Conservation (phyloP, 495 filamentous ascomycete genomes). For the Neurospora sp. region DNA sequence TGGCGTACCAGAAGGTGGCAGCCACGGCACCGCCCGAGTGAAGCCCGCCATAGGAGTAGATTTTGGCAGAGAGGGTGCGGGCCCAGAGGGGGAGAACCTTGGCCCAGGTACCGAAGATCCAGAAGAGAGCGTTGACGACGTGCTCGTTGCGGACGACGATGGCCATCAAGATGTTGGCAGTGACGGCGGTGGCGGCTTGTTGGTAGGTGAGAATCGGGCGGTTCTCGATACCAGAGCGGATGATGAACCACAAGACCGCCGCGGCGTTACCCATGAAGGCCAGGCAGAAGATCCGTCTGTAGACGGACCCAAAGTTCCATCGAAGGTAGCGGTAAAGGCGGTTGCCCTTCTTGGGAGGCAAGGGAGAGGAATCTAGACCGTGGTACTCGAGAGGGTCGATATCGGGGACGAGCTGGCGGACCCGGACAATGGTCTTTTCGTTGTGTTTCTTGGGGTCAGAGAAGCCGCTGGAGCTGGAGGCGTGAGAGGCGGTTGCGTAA, state of each 20-base stretch:
- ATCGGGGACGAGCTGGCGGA: constrained; percentile 1
- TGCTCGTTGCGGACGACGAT: constrained; percentile 62
- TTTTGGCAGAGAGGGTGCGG: constrained; percentile 56
- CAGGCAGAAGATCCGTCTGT: constrained; percentile 26
- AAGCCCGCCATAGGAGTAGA: constrained; percentile 69
- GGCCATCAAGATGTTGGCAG: constrained; percentile 37
- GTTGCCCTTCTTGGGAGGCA: constrained; percentile 20
- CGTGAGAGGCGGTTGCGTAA: background rate
- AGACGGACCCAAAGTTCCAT: constrained; percentile 27
- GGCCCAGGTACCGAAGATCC: constrained; percentile 45
- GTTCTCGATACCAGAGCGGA: background rate
- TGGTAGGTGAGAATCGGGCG: constrained; percentile 12
- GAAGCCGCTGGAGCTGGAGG: background rate
- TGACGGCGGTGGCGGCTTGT: constrained; percentile 27
- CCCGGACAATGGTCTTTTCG: background rate
- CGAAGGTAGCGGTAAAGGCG: constrained; percentile 21
- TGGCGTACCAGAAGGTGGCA: constrained; percentile 58
- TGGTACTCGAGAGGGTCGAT: constrained; percentile 6
- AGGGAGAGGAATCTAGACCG: constrained; percentile 7
- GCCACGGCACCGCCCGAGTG: constrained; percentile 64
- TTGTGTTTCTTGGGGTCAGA: background rate
- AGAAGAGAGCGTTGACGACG: constrained; percentile 62
- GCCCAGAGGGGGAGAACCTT: constrained; percentile 50
- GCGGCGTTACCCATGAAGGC: constrained; percentile 20
- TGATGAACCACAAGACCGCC: constrained; percentile 12